Evolutionary conservation across 257 asterid species (phyloP).

Genomic region (Gentiana macrophylla): DNA sequence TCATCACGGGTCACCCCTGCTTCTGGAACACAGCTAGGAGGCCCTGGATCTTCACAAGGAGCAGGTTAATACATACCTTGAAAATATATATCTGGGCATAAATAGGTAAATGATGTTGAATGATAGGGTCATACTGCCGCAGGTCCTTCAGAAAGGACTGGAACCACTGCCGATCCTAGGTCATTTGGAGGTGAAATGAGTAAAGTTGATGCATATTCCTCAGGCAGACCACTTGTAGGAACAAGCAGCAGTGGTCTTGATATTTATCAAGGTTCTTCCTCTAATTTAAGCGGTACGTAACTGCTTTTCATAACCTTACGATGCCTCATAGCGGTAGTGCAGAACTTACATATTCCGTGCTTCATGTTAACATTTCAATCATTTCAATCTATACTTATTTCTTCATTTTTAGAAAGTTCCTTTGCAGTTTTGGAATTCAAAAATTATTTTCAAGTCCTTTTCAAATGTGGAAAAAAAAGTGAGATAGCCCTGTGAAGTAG

Average conservation of each 20-base stretch:
- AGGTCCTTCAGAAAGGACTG: conserved; percentile 52
- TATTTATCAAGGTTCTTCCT: conserved; percentile 45
- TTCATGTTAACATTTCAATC: no score
- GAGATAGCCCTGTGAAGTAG: no score
- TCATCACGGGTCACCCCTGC: conserved; percentile 69
- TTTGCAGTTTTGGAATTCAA: not conserved
- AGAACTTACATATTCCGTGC: no score
- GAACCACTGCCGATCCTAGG: conserved; percentile 42
- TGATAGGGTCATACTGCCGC: conserved; percentile 15
- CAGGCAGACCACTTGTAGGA: conserved; percentile 43
- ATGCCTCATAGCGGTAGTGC: no score
- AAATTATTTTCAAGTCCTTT: no score
- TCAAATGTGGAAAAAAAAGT: no score
- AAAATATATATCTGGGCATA: not conserved
- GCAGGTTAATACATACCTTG: conserved; percentile 37
- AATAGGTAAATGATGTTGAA: not conserved
- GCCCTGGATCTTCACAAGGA: conserved; percentile 61
- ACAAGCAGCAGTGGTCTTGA: conserved; percentile 58
- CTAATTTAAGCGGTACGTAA: conserved; percentile 36
- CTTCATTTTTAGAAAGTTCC: not conserved
- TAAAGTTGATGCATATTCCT: conserved; percentile 45
- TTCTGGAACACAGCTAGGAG: conserved; percentile 70
- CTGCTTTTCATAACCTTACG: not conserved
- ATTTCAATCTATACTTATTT: no score
- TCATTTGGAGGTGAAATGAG: conserved; percentile 52